Evolutionary conservation across 805 yeast genomes (phyloP), one percentile per base, ranked within the genome.

Genomic region (Starmerella ratchasimensis): DNA sequence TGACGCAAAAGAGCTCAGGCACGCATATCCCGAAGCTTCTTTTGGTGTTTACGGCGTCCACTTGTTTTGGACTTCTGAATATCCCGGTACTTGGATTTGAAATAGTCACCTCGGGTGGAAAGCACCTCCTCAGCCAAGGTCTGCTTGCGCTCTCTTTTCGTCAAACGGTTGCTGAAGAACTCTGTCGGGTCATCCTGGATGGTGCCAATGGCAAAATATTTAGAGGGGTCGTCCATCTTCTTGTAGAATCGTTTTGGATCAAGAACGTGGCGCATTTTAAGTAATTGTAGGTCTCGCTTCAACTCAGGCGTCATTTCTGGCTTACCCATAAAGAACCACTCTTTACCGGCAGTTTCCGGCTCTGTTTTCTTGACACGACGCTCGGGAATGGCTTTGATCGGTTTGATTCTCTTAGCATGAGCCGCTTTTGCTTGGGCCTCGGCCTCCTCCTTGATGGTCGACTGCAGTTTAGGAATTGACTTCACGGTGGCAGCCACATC

Each of bases 161-260:
- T 67, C 46, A 88, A 49, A 44, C 93, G 66, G 4, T 73, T 62
- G 27, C 76, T 71, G 61, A 67, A 81, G 57, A 68, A 82, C 55
- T 88, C 96, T 2, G 81, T 67, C 46, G 76, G 74, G 30, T 84
- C 88, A 49, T 80, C 90, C 19, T 86, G 59, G 26, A 90, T 71
- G 0, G 95, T 84, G 13, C 98, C 98, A 49, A 80, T 71, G 41
- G 88, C 90, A 56, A 90, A 84, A 47, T 67, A 72, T 51, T 80
- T 81, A 32, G 93, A 88, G 6, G 68, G 66, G 34, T 66, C 68
- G 23, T 50, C 50, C 42, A 79, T 90, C 56, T 81, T 82, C 60
- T 81, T 83, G 61, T 90, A 90, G 60, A 83, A 94, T 50, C 96
- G 71, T 61, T 90, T 90, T 6, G 96, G 97, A 55, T 90, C 97